These are phyloP conservation scores for Trichosphaerium sp. DNA, from an alignment of 78 protist genomes.

Conservation along the genomic window DNA sequence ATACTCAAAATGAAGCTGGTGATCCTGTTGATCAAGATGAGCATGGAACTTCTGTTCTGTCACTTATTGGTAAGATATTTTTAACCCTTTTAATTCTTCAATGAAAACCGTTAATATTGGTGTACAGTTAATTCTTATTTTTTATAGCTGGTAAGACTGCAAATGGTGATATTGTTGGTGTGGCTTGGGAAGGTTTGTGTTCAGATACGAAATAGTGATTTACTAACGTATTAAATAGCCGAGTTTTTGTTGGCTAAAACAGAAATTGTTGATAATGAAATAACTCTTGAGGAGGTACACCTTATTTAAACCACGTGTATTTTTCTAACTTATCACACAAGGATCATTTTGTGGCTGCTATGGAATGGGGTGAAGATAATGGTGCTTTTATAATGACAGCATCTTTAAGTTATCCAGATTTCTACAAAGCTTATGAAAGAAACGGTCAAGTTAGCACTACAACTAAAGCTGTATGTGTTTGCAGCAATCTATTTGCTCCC, in stretches of 20 bases:
- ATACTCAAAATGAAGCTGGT: constrained; percentile 16
- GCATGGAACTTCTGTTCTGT: constrained; percentile 48
- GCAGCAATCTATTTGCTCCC: no score
- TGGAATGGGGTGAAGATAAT: constrained; percentile 35
- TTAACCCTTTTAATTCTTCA: no score
- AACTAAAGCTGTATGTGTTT: constrained; percentile 8
- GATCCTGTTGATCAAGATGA: no score
- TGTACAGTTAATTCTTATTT: no score
- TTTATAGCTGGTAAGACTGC: no score
- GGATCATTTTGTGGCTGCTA: constrained; percentile 21
- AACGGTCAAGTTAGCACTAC: neutral
- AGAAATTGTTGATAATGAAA: neutral
- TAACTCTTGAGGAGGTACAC: neutral
- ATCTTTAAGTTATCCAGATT: constrained; percentile 26
- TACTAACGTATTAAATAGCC: no score
- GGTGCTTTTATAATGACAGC: constrained; percentile 25
- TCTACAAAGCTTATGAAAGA: constrained; percentile 22
- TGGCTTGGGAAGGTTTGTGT: constrained; percentile 30
- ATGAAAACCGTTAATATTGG: no score
- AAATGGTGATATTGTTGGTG: constrained; percentile 26
- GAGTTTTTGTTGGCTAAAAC: constrained; percentile 28
- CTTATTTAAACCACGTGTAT: neutral
- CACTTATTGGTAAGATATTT: constrained; percentile 24
- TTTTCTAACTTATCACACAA: constrained; percentile 1
- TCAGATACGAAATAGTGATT: no score